Conservation (phyloP, 2,329 filamentous ascomycete species). For the Zasmidium cellare region DNA sequence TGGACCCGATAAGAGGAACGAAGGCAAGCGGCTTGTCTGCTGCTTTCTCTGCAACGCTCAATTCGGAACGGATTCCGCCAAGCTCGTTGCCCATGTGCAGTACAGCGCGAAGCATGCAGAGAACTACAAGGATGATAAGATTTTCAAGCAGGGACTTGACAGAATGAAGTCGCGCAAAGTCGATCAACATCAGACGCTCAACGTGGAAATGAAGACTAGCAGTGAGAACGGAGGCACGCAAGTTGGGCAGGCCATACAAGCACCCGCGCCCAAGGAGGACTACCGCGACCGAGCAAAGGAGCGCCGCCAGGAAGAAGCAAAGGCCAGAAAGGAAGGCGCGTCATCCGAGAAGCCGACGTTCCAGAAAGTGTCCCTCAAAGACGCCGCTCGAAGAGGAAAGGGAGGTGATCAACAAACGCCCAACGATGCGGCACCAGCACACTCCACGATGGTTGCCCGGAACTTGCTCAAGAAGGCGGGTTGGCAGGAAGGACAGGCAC, state of each 20-base stretch:
- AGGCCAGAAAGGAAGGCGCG: conserved; percentile 34
- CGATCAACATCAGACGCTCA: conserved; percentile 18
- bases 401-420: background rate
- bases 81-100: conserved; percentile 58
- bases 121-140: conserved; percentile 54
- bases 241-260: conserved; percentile 5
- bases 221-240: background rate
- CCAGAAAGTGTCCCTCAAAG: background rate
- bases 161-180: conserved; percentile 20
- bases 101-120: conserved; percentile 58
- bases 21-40: conserved; percentile 16
- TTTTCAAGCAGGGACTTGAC: conserved; percentile 35
- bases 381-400: background rate
- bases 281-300: conserved; percentile 70
- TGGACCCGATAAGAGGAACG: background rate
- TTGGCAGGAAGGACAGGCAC: conserved; percentile 64
- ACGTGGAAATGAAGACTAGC: conserved; percentile 10
- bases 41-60: conserved; percentile 30
- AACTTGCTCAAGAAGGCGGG: conserved; percentile 70
- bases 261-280: too few relatives aligned
- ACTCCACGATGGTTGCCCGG: conserved; percentile 13
- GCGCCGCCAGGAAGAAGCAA: conserved; percentile 62
- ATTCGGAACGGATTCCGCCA: conserved; percentile 10
- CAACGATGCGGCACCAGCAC: too few relatives aligned
- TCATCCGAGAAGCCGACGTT: background rate